These are phyloP conservation scores for Ilyonectria sp. DNA, from an alignment of 2,329 filamentous ascomycete genomes.

Conservation along the genomic window DNA sequence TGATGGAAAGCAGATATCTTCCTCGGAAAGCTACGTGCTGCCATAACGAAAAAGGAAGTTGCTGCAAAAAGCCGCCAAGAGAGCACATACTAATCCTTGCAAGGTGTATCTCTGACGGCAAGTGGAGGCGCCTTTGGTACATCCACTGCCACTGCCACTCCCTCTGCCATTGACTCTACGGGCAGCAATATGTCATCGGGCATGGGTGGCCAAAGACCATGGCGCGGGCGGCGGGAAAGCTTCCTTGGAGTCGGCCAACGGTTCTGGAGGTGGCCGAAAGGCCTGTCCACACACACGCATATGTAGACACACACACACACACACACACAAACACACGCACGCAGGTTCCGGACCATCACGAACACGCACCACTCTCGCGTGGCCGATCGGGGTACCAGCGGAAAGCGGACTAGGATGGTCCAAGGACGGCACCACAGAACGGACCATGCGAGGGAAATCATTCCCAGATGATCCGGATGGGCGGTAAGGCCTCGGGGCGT, in stretches of 20 bases:
- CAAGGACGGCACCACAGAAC: constrained; percentile 6
- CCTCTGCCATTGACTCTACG: background rate
- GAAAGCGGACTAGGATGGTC: constrained; percentile 20
- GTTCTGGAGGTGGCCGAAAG: constrained; percentile 4
- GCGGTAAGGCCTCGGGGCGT: constrained; percentile 10
- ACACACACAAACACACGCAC: background rate
- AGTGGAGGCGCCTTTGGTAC: constrained; percentile 3
- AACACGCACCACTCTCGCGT: constrained; percentile 30
- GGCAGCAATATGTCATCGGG: constrained; percentile 4
- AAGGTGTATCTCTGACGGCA: background rate
- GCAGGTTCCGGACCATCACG: constrained; percentile 8
- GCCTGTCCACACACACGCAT: constrained; percentile 10
- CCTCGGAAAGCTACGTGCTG: background rate
- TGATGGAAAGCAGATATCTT: background rate
- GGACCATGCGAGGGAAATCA: constrained; percentile 29
- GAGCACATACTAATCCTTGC: background rate
- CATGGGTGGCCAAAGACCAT: background rate
- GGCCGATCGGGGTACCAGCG: constrained; percentile 23
- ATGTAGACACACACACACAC: no score
- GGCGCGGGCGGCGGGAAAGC: constrained; percentile 29
- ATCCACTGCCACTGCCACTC: constrained; percentile 8
- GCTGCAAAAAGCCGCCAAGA: background rate
- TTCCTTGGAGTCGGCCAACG: constrained; percentile 22
- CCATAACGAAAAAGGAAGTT: background rate
- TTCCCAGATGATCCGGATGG: constrained; percentile 18